Percentiles rank a stretch among this genome's conserved stretches.
Conservation (phyloP, 225 moss, liverwort and hornwort species). For the Straminergon stramineum region DNA sequence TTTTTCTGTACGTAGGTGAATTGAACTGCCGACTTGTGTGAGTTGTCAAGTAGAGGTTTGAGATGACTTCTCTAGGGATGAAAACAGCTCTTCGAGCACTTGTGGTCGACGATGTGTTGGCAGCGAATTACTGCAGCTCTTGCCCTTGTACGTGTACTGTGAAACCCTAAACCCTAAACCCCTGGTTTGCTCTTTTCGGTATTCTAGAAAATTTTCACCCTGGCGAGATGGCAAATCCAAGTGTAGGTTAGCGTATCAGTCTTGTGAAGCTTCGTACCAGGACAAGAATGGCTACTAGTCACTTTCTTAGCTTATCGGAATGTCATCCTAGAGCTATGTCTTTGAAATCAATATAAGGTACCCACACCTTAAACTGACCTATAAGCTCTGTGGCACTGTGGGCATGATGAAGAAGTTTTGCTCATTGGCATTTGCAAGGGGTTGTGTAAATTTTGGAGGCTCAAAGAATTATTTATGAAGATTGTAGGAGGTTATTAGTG, state of each 20-base stretch:
- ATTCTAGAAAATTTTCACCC: not conserved
- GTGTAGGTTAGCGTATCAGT: not conserved
- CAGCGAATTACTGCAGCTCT: not conserved
- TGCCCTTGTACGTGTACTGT: not conserved
- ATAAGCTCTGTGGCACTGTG: not conserved
- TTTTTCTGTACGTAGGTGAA: conserved; percentile 2
- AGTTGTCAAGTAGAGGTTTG: not conserved
- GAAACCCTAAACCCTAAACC: not conserved
- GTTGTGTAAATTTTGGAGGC: not conserved
- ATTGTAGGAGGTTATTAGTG: not conserved
- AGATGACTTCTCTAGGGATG: conserved; percentile 17
- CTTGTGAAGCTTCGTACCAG: not conserved
- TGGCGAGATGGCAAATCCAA: not conserved
- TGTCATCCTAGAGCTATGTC: not conserved
- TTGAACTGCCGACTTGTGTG: not conserved
- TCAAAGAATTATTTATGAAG: not conserved
- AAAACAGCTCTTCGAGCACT: conserved; percentile 4
- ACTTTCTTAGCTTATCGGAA: not conserved
- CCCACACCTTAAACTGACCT: not conserved
- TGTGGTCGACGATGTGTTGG: not conserved
- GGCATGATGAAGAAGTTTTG: not conserved
- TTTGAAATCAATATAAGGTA: not conserved
- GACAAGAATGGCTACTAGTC: not conserved
- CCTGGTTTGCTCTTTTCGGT: not conserved
- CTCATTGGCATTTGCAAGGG: not conserved